Conservation (phyloP, 1,284 basidiomycete genomes). For the Moesziomyces globuligerus region DNA sequence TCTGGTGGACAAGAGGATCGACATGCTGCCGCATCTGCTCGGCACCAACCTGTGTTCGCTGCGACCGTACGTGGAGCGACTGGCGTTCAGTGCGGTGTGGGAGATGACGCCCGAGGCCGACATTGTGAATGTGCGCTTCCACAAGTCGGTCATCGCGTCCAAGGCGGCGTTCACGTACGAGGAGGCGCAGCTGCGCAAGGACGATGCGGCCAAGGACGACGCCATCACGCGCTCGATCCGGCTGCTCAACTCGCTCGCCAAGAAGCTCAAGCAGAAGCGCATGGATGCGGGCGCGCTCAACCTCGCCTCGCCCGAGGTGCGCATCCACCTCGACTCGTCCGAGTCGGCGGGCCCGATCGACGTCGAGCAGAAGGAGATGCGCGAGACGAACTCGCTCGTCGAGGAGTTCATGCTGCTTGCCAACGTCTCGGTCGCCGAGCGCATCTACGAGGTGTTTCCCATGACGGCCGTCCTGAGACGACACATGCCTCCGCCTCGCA, state of each 20-base stretch:
- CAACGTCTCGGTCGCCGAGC: constrained; percentile 90
- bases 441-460: constrained; percentile 93
- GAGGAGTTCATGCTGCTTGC: constrained; percentile 99
- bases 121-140: constrained; percentile 89
- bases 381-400: constrained; percentile 94
- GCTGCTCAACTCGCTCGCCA: constrained; percentile 86
- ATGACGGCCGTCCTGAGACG: constrained; percentile 93
- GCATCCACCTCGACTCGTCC: constrained; percentile 87
- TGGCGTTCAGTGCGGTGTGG: constrained; percentile 97
- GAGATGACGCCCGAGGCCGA: constrained; percentile 76
- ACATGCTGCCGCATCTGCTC: constrained; percentile 94
- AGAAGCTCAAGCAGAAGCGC: constrained; percentile 83
- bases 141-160: constrained; percentile 94
- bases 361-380: constrained; percentile 92
- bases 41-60: constrained; percentile 97
- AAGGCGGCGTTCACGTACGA: constrained; percentile 98
- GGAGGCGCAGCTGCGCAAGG: constrained; percentile 92
- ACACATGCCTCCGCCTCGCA: constrained; percentile 90
- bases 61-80: constrained; percentile 88
- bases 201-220: constrained; percentile 82
- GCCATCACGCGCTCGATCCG: constrained; percentile 88
- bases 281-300: constrained; percentile 96
- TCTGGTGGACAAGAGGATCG: constrained; percentile 97
- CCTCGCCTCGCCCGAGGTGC: constrained; percentile 96
- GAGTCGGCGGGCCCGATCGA: constrained; percentile 96